Conservation (phyloP, 768 basidiomycete genomes). For the Trametes coccinea region DNA sequence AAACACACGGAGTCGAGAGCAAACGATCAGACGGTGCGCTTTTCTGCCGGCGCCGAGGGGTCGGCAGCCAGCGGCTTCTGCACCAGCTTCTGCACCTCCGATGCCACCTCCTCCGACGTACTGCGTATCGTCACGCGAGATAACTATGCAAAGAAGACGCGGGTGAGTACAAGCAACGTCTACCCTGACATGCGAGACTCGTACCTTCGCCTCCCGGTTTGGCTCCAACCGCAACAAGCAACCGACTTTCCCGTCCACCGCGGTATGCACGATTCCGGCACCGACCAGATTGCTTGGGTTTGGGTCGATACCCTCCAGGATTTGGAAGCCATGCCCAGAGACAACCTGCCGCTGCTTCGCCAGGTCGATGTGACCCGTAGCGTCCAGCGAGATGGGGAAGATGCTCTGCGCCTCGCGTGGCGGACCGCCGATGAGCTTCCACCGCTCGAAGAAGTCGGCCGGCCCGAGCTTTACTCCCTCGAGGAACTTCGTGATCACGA, state of each 20-base stretch:
- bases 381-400: slow-evolving; percentile 75
- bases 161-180: not conserved
- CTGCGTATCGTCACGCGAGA: slow-evolving; percentile 93
- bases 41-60: slow-evolving; percentile 6
- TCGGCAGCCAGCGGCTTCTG: slow-evolving; percentile 40
- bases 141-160: slow-evolving; percentile 49
- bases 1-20: not conserved
- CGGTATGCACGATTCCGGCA: slow-evolving; percentile 95
- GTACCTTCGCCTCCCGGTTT: slow-evolving; percentile 91
- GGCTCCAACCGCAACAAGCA: slow-evolving; percentile 93
- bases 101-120: slow-evolving; percentile 88
- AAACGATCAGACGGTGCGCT: slow-evolving; percentile 8
- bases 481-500: slow-evolving; percentile 88
- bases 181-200: slow-evolving; percentile 21
- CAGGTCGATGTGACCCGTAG: slow-evolving; percentile 71
- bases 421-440: slow-evolving; percentile 95
- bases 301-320: slow-evolving; percentile 86
- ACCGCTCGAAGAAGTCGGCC: slow-evolving; percentile 93
- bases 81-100: slow-evolving; percentile 60
- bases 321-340: slow-evolving; percentile 70
- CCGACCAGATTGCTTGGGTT: slow-evolving; percentile 92
- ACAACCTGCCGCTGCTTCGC: slow-evolving; percentile 74
- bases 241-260: slow-evolving; percentile 91
- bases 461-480: slow-evolving; percentile 86
- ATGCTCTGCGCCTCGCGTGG: slow-evolving; percentile 90